phyloP scores from a whole-genome alignment of 768 basidiomycete species.

The Neoboletus brunneissimus region DNA sequence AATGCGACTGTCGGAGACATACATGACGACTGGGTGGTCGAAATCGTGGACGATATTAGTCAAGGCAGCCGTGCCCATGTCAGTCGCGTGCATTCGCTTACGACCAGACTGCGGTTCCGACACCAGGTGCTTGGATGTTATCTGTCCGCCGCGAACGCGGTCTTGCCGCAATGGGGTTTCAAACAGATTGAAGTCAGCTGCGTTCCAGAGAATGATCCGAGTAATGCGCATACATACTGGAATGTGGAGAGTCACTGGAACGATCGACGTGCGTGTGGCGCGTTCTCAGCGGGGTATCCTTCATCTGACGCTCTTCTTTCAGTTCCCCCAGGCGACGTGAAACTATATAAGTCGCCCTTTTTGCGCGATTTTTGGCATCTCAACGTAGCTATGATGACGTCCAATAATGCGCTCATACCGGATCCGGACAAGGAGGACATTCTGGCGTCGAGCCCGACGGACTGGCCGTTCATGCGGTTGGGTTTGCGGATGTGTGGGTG shows the following conservation, averaged over 20 bases:
- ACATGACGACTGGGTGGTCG: conserved; percentile 89
- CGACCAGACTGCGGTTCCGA: conserved; percentile 82
- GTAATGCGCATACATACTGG: conserved; percentile 89
- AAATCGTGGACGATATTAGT: conserved; percentile 88
- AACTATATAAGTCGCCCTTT: conserved; percentile 88
- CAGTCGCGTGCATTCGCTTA: conserved; percentile 80
- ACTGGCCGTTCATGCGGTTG: conserved; percentile 90
- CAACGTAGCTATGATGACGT: conserved; percentile 99
- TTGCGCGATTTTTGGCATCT: conserved; percentile 97
- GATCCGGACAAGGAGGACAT: conserved; percentile 99
- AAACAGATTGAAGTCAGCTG: conserved; percentile 98
- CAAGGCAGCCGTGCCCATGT: conserved; percentile 56
- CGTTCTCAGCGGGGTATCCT: not conserved
- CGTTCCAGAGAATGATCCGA: conserved; percentile 79
- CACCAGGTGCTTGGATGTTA: conserved; percentile 83
- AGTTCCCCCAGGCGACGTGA: conserved; percentile 84
- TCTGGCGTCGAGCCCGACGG: conserved; percentile 85
- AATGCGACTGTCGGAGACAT: conserved; percentile 84
- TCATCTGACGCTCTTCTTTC: conserved; percentile 3
- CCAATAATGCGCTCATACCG: conserved; percentile 96
- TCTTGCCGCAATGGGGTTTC: conserved; percentile 97
- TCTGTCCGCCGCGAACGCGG: conserved; percentile 80
- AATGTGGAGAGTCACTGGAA: conserved; percentile 99
- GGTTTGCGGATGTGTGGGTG: conserved; percentile 98
- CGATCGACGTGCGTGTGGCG: conserved; percentile 67